These are phyloP conservation scores for Dactylonectria estremocensis DNA, from an alignment of 2,329 filamentous ascomycete genomes.

Conservation along the genomic window DNA sequence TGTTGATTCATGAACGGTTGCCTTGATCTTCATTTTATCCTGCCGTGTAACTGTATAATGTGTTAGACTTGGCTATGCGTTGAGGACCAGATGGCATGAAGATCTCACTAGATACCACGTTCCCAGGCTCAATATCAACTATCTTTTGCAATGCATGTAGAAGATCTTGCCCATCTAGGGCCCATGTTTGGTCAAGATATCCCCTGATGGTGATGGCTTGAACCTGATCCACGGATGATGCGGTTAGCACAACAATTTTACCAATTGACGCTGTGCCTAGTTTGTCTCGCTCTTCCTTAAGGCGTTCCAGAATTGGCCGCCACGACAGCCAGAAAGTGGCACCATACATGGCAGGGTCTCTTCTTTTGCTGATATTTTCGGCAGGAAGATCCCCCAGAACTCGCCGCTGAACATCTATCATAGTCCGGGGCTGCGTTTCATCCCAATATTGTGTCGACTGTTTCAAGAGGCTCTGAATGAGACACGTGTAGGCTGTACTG, in stretches of 20 bases:
- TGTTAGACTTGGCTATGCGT: no score
- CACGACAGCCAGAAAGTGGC: constrained; percentile 2
- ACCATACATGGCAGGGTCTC: neutral
- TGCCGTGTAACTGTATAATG: no score
- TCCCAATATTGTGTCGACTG: neutral
- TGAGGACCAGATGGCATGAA: no score
- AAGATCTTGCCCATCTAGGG: no score
- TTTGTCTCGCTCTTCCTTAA: no score
- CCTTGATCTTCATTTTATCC: no score
- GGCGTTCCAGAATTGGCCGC: neutral
- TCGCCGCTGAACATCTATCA: neutral
- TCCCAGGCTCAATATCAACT: no score
- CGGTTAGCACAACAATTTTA: neutral
- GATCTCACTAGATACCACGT: no score
- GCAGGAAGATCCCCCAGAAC: neutral
- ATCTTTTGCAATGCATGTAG: no score
- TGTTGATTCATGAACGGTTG: no score
- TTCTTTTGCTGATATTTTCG: neutral
- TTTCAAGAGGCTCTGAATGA: neutral
- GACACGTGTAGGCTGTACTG: constrained; percentile 5
- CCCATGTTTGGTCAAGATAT: no score
- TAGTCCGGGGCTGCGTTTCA: neutral
- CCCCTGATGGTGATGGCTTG: neutral
- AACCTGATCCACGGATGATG: neutral
- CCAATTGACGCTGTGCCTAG: neutral